A percentile compares a stretch with the other conserved stretches of the same genome.
Evolutionary conservation across 805 yeast genomes (phyloP).

Genomic region (Jamesozyma jinghongensis): DNA sequence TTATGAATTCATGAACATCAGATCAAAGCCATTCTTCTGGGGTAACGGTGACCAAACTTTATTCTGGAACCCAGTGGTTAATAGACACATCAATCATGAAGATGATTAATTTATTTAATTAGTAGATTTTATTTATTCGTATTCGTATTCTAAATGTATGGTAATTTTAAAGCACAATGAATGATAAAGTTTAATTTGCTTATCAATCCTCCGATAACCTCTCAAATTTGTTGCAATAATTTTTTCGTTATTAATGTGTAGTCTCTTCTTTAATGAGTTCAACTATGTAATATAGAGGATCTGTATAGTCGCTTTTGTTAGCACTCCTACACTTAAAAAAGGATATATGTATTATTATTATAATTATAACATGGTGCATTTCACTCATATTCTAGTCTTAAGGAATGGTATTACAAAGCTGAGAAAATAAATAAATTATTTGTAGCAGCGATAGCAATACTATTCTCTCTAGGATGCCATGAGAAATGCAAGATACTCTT

Average conservation of each 20-base stretch:
- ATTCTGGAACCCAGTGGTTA: slow-evolving; percentile 91
- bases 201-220: too few relatives aligned
- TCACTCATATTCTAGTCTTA: too few relatives aligned
- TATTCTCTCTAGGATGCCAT: slow-evolving; percentile 97
- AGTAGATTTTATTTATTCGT: neutral
- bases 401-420: slow-evolving; percentile 47
- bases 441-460: slow-evolving; percentile 97
- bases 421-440: slow-evolving; percentile 84
- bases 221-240: too few relatives aligned
- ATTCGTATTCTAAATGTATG: neutral
- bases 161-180: too few relatives aligned
- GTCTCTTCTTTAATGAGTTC: too few relatives aligned
- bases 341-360: too few relatives aligned
- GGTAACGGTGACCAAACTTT: slow-evolving; percentile 97
- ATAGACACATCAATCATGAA: slow-evolving; percentile 62
- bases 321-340: too few relatives aligned
- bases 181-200: too few relatives aligned
- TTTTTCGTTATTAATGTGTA: too few relatives aligned
- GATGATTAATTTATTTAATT: slow-evolving; percentile 5
- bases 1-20: slow-evolving; percentile 85
- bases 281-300: too few relatives aligned
- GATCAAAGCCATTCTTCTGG: slow-evolving; percentile 90
- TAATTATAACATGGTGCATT: too few relatives aligned
- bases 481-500: slow-evolving; percentile 90
- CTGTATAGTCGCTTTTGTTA: too few relatives aligned